These are phyloP conservation scores for Sphaerulina musiva DNA, from an alignment of 2,329 filamentous ascomycete species.

Conservation along the genomic window DNA sequence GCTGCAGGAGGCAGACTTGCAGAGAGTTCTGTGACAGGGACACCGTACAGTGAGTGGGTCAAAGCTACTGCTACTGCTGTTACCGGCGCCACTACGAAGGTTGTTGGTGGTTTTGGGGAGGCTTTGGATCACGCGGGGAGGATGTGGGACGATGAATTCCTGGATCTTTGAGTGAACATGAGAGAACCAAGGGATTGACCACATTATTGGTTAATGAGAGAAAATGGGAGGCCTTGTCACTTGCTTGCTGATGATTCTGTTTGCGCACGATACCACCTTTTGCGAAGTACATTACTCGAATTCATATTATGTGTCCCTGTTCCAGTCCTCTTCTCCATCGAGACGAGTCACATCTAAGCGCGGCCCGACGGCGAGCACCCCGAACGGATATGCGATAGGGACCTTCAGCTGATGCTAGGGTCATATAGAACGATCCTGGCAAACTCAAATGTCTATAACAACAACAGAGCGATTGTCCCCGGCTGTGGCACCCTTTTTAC, in stretches of 20 bases:
- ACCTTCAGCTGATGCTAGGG: too few species aligned
- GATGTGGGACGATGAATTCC: conserved; percentile 28
- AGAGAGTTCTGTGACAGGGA: conserved; percentile 1
- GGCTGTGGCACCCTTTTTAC: too few species aligned
- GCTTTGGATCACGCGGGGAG: conserved; percentile 27
- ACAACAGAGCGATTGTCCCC: too few species aligned
- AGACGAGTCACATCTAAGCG: too few species aligned
- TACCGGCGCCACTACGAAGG: conserved; percentile 14
- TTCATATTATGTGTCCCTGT: neutral
- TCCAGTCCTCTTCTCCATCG: neutral
- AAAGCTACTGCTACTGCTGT: conserved; percentile 12
- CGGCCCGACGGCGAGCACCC: too few species aligned
- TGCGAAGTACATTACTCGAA: neutral
- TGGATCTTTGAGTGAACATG: conserved; percentile 11
- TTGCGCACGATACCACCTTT: conserved; percentile 11
- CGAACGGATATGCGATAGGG: too few species aligned
- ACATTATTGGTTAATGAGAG: neutral
- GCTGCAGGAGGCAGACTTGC: neutral
- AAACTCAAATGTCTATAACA: too few species aligned
- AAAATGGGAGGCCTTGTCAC: neutral
- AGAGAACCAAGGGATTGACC: neutral
- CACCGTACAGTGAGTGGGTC: conserved; percentile 11
- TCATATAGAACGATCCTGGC: too few species aligned
- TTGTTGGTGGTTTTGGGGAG: conserved; percentile 20
- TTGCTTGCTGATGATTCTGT: conserved; percentile 3